Percentiles rank a stretch among this genome's conserved stretches.
Evolutionary conservation across 2,329 filamentous ascomycete genomes (phyloP).

Genomic region (Calonectria hongkongensis): DNA sequence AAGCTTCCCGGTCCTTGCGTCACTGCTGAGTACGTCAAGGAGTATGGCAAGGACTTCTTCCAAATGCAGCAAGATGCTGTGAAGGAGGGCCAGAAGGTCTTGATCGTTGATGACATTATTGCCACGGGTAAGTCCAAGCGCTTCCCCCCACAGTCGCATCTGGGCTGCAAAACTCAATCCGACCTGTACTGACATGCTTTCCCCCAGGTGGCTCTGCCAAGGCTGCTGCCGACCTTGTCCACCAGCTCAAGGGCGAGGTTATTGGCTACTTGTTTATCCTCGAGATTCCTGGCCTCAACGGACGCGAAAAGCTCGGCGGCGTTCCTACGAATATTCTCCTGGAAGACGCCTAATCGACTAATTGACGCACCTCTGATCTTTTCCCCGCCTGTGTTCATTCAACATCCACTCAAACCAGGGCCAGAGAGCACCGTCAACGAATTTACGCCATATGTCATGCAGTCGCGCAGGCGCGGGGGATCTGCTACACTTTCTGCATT

Average conservation of each 20-base stretch:
- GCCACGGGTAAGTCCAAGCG: constrained; percentile 84
- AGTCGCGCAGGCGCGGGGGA: constrained; percentile 41
- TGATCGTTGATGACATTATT: constrained; percentile 98
- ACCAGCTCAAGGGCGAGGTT: constrained; percentile 89
- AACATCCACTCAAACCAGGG: constrained; percentile 42
- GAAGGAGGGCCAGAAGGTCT: constrained; percentile 88
- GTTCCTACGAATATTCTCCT: constrained; percentile 88
- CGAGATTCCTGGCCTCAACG: constrained; percentile 94
- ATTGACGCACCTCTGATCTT: constrained; percentile 23
- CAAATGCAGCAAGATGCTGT: constrained; percentile 95
- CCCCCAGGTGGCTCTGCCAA: constrained; percentile 88
- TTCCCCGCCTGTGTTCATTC: constrained; percentile 42
- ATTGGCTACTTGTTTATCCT: constrained; percentile 96
- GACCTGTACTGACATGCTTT: constrained; percentile 45
- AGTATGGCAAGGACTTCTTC: constrained; percentile 96
- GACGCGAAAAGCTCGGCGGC: constrained; percentile 89
- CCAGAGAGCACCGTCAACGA: constrained; percentile 43
- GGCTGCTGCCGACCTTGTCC: constrained; percentile 90
- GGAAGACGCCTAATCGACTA: constrained; percentile 63
- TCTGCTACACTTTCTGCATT: constrained; percentile 46
- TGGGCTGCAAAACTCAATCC: constrained; percentile 28
- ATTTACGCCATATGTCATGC: constrained; percentile 38
- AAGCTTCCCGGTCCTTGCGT: constrained; percentile 94
- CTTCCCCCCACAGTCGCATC: constrained; percentile 24
- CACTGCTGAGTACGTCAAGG: constrained; percentile 92